Conservation (phyloP, 2,329 filamentous ascomycete genomes). For the Neonectria faginata region DNA sequence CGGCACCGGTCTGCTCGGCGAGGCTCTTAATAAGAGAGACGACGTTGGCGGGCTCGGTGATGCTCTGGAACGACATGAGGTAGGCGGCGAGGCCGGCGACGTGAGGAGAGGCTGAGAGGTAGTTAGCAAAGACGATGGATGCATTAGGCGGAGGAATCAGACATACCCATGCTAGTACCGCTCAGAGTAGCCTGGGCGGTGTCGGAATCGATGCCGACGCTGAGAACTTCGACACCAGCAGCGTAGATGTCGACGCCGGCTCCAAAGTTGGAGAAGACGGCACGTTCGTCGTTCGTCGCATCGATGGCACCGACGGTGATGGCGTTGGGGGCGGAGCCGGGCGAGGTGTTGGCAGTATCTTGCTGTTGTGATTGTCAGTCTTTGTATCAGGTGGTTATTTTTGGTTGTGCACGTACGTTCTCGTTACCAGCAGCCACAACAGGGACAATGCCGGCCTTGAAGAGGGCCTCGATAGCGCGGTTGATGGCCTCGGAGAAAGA, state of each 20-base stretch:
- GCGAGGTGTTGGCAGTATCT: conserved; percentile 63
- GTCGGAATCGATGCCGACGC: conserved; percentile 63
- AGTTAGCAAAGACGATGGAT: conserved; percentile 31
- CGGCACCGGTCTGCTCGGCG: conserved; percentile 59
- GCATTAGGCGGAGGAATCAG: neutral
- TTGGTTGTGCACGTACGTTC: conserved; percentile 49
- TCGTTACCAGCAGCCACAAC: conserved; percentile 73
- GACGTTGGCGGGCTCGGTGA: conserved; percentile 55
- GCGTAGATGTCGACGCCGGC: conserved; percentile 65
- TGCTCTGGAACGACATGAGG: conserved; percentile 67
- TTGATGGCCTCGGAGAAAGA: conserved; percentile 63
- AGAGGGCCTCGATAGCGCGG: conserved; percentile 63
- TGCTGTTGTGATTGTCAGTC: conserved; percentile 45
- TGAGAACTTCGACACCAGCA: conserved; percentile 66
- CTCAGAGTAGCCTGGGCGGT: conserved; percentile 59
- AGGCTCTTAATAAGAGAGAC: conserved; percentile 65
- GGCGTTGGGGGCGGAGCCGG: conserved; percentile 66
- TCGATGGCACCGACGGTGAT: conserved; percentile 72
- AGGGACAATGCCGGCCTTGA: conserved; percentile 64
- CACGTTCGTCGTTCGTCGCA: conserved; percentile 59
- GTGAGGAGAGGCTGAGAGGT: conserved; percentile 67
- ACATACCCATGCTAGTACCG: conserved; percentile 68
- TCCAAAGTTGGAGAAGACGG: conserved; percentile 71
- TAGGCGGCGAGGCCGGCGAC: conserved; percentile 76
- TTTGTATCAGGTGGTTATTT: neutral